These are phyloP conservation scores for Phialocephala subalpina DNA, from an alignment of 2,329 filamentous ascomycete genomes.

Conservation along the genomic window DNA sequence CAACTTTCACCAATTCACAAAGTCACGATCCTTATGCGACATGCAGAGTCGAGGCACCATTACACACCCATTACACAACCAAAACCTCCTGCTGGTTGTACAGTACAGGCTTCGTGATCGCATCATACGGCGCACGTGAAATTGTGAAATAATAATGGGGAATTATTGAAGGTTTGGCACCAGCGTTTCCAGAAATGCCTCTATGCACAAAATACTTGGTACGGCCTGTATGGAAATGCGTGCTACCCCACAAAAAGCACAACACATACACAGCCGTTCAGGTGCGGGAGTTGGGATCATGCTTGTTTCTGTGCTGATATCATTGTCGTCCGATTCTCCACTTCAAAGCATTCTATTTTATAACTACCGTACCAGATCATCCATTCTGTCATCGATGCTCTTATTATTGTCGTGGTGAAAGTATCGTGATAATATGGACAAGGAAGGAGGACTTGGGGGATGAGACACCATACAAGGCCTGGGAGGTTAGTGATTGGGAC, in stretches of 20 bases:
- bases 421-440: background rate
- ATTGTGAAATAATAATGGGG: background rate
- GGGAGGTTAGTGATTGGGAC: too few species aligned
- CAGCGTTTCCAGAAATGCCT: background rate
- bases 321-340: background rate
- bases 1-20: background rate
- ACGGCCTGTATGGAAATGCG: background rate
- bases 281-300: conserved; percentile 1
- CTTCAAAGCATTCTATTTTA: background rate
- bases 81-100: background rate
- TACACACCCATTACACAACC: conserved; percentile 2
- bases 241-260: conserved; percentile 24
- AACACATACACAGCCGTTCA: conserved; percentile 18
- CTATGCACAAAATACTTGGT: background rate
- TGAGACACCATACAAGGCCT: too few species aligned
- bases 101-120: background rate
- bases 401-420: background rate
- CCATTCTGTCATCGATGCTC: background rate
- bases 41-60: background rate
- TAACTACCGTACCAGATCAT: background rate
- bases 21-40: background rate
- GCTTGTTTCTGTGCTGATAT: background rate
- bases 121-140: background rate
- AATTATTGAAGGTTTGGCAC: background rate
- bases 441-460: background rate